Evolutionary conservation across 1,284 basidiomycete species (phyloP).

Genomic region (Pascua sp.): DNA sequence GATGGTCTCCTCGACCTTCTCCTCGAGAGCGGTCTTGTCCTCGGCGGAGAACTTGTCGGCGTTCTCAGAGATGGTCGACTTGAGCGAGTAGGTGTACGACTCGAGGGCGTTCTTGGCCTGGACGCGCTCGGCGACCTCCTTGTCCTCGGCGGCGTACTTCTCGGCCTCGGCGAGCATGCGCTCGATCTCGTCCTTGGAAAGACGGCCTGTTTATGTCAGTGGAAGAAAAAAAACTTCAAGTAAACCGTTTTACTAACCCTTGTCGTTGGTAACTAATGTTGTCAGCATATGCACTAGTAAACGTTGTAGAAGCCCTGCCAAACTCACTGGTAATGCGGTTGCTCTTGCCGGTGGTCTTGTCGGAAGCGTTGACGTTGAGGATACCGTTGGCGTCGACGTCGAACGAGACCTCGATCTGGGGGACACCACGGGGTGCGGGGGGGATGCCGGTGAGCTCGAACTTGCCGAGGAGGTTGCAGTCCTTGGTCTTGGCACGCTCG

Average conservation of each 20-base stretch:
- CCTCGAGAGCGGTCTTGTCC: constrained; percentile 84
- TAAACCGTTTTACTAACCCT: too few relatives aligned
- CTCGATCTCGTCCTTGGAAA: constrained; percentile 89
- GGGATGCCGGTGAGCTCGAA: constrained; percentile 97
- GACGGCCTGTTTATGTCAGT: constrained; percentile 77
- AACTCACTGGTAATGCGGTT: constrained; percentile 77
- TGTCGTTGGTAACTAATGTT: neutral
- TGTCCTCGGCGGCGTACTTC: constrained; percentile 92
- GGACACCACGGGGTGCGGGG: constrained; percentile 93
- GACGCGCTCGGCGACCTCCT: constrained; percentile 91
- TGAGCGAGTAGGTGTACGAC: constrained; percentile 94
- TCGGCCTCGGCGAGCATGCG: constrained; percentile 99
- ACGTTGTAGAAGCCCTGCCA: too few relatives aligned
- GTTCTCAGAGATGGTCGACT: constrained; percentile 81
- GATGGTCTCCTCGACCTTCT: constrained; percentile 80
- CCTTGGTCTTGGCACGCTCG: constrained; percentile 93
- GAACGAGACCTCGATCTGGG: constrained; percentile 92
- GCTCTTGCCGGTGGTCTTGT: constrained; percentile 92
- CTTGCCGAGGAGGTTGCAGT: constrained; percentile 94
- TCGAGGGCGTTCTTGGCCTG: constrained; percentile 96
- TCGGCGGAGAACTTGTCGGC: constrained; percentile 79
- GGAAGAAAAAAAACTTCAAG: too few relatives aligned
- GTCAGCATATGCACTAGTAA: too few relatives aligned
- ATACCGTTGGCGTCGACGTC: constrained; percentile 97
- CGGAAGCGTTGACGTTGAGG: constrained; percentile 84